These are phyloP conservation scores for Pisolithus albus DNA, from an alignment of 768 basidiomycete species.

Conservation along the genomic window DNA sequence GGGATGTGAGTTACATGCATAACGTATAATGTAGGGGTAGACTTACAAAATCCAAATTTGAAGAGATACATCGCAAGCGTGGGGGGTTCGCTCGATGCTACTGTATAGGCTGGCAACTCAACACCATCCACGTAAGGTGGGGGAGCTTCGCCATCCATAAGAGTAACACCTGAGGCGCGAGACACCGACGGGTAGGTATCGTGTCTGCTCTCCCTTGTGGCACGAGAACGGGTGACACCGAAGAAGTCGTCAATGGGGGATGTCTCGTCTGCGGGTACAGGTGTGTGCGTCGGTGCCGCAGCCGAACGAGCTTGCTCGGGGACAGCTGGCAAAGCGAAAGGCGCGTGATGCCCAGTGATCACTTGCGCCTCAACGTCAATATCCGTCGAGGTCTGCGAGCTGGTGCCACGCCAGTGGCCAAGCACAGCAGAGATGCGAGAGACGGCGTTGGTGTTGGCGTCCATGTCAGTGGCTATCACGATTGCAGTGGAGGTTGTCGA, in stretches of 20 bases:
- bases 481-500: background rate
- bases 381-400: background rate
- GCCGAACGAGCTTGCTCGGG: conserved; percentile 5
- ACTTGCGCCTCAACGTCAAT: conserved; percentile 15
- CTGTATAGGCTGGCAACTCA: conserved; percentile 30
- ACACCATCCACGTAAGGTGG: conserved; percentile 25
- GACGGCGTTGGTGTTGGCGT: background rate
- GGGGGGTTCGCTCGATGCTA: conserved; percentile 28
- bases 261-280: background rate
- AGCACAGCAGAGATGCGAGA: conserved; percentile 5
- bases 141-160: conserved; percentile 18
- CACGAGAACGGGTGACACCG: conserved; percentile 17
- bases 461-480: conserved; percentile 3
- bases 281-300: conserved; percentile 5
- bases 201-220: conserved; percentile 28
- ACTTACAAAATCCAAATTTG: conserved; percentile 45
- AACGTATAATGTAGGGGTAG: background rate
- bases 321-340: conserved; percentile 3
- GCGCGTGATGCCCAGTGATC: conserved; percentile 3
- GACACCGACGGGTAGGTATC: conserved; percentile 13
- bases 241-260: conserved; percentile 23
- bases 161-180: background rate
- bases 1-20: background rate
- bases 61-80: conserved; percentile 44
- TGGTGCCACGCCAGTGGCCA: conserved; percentile 11